Evolutionary conservation across 352 stramenopile species (phyloP), one percentile per base, ranked within the genome.

Genomic region (Thraustochytrium sp.): DNA sequence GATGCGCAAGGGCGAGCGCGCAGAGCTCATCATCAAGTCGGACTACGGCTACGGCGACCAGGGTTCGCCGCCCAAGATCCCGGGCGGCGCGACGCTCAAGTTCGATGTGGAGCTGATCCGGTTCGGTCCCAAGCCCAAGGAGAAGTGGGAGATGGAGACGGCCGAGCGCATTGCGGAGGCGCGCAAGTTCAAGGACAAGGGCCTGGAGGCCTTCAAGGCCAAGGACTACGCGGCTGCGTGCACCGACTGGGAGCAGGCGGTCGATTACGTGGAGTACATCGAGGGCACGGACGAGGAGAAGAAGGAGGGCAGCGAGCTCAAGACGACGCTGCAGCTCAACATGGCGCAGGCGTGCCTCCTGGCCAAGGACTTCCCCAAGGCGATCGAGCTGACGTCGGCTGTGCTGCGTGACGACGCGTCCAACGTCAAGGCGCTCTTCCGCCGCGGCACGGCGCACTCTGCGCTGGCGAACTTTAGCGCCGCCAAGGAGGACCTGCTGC

Each of bases 391-490:
- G 31, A 36, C 55, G 11, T 34, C 13, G 31, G 53, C 53, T 26
- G 92, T 90, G 34, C 88, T 95, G 53, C 82, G 64, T 51, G 93
- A 94, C 55, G 90, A 95, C n/a, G 76, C 87, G 2, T 85, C 90
- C 8, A 94, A 94, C 76, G 85, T 91, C 77, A 95, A 95, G 82
- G 92, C 90, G n/a, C 80, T 94, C 40, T 95, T 94, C 63, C 90
- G 91, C 56, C 86, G 88, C 36, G 92, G 91, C 21, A 88, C 89
- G 8, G 91, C 91, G 38, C 86, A 91, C 38, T 82, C 93, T 40
- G 56, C 92, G 8, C 86, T 65, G 1, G 90, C 89, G 37, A 86
- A 95, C 75, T 56, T 93, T 46, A 87, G 91, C 49, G 85, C 44
- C 9, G 91, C 92, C 0, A 87, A 86, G 51, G 86, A 87, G 65